Base-by-base conservation (phyloP, 495 filamentous ascomycete genomes). In the Penicillium cataractarum region DNA sequence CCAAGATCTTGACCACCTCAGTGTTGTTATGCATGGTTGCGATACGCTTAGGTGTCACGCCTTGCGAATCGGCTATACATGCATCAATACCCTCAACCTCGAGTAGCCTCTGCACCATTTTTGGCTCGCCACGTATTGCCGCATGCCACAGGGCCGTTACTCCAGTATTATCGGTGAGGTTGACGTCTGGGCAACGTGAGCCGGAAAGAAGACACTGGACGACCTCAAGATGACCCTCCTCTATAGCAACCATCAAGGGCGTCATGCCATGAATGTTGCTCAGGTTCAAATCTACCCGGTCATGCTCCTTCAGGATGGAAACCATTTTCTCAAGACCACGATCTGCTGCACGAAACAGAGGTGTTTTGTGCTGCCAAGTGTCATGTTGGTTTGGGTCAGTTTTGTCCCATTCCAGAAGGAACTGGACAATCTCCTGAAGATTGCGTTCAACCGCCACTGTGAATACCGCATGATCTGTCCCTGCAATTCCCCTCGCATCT, bases 361-460 rank as follows among this genome's bases (percentile, higher is more conserved):
- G 69, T 5, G 66, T 66, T 22, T 65, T 60, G 17, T 58, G 62
- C 53, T 59, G 55, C 69, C 69, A 71, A 17, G 44, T 48, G 27
- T 69, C 65, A 4, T 65, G 55, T 7, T 69, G 24, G 55, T 71
- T 71, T 17, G 69, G 69, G 51, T 71, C 57, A 1, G 66, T 70
- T 31, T 55, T 61, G n/a, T 63, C 54, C 69, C 69, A 71, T 3
- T 12, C 17, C 13, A 69, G 33, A 15, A 71, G 35, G 15, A 58
- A 65, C 42, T 57, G 27, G 6, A 67, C 67, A 27, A 71, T 62
- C 2, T 63, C 64, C n/a, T 63, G 26, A 12, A 60, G 57, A 2
- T 60, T 57, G 4, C 61, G 46, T 12, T 64, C 62, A 4, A 62
- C 69, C 13, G 69, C 66, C 22, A 69, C 65, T 0, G 64, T 61